These are phyloP conservation scores for Croton laevigatus DNA, from an alignment of 441 rosid species.

Conservation along the genomic window DNA sequence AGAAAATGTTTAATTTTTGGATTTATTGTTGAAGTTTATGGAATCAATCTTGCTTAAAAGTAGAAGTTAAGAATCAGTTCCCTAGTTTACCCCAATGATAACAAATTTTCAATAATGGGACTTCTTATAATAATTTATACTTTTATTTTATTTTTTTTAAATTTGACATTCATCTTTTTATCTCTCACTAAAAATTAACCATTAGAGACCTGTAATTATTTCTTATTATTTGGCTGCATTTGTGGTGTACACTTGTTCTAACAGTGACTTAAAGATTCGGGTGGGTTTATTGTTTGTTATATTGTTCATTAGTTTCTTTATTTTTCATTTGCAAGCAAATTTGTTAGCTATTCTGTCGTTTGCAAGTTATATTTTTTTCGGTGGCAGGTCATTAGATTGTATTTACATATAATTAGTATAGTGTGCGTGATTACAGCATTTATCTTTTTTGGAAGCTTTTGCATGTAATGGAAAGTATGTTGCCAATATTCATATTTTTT, in stretches of 20 bases:
- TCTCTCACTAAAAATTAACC: background rate
- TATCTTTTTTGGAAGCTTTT: background rate
- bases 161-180: background rate
- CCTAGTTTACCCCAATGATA: background rate
- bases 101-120: background rate
- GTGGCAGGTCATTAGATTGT: background rate
- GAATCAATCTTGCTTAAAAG: too few relatives aligned
- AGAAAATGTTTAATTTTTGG: background rate
- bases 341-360: background rate
- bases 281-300: background rate
- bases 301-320: background rate
- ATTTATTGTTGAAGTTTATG: background rate
- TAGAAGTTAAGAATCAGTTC: background rate
- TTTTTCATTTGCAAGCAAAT: background rate
- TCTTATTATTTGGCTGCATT: background rate
- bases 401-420: background rate
- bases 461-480: constrained; percentile 5
- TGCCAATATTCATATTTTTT: background rate
- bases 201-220: background rate
- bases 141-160: background rate
- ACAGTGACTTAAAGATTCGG: background rate
- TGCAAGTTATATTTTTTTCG: background rate
- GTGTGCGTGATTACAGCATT: background rate
- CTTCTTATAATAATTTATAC: background rate
- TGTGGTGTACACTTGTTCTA: background rate